These are phyloP conservation scores for Quercus tomentella DNA, from an alignment of 331 rosid species.

Conservation along the genomic window DNA sequence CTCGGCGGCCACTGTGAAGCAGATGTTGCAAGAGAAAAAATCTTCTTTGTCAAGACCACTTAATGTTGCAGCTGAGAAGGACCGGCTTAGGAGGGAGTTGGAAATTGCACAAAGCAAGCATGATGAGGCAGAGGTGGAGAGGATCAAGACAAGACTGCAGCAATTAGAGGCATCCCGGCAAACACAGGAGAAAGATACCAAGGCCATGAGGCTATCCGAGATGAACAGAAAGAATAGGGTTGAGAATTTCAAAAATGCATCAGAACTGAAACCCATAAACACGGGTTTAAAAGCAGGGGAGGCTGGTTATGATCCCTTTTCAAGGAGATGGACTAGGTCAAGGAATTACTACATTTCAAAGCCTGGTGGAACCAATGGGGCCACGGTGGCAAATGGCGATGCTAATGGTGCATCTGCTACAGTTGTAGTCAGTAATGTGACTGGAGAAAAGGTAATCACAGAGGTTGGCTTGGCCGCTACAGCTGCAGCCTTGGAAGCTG, in stretches of 20 bases:
- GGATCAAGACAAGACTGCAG: constrained; percentile 63
- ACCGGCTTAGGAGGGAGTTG: constrained; percentile 66
- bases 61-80: constrained; percentile 94
- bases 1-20: constrained; percentile 92
- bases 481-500: constrained; percentile 82
- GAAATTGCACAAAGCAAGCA: constrained; percentile 64
- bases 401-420: constrained; percentile 23
- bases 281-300: constrained; percentile 75
- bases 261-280: constrained; percentile 56
- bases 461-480: constrained; percentile 75
- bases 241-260: constrained; percentile 95
- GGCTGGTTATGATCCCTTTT: constrained; percentile 97
- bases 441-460: constrained; percentile 11
- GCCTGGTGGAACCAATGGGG: constrained; percentile 47
- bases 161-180: constrained; percentile 71
- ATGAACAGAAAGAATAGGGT: constrained; percentile 94
- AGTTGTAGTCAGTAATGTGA: constrained; percentile 28
- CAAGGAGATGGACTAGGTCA: constrained; percentile 99
- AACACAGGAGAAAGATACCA: constrained; percentile 52
- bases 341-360: constrained; percentile 75
- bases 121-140: constrained; percentile 57
- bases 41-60: constrained; percentile 74
- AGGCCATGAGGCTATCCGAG: constrained; percentile 88
- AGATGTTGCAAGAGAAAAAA: constrained; percentile 87
- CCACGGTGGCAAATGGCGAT: constrained; percentile 33